A percentile compares a stretch with the other conserved stretches of the same genome.
Conservation (phyloP, 2,329 filamentous ascomycete species). For the Stagonosporopsis chrysanthemi region DNA sequence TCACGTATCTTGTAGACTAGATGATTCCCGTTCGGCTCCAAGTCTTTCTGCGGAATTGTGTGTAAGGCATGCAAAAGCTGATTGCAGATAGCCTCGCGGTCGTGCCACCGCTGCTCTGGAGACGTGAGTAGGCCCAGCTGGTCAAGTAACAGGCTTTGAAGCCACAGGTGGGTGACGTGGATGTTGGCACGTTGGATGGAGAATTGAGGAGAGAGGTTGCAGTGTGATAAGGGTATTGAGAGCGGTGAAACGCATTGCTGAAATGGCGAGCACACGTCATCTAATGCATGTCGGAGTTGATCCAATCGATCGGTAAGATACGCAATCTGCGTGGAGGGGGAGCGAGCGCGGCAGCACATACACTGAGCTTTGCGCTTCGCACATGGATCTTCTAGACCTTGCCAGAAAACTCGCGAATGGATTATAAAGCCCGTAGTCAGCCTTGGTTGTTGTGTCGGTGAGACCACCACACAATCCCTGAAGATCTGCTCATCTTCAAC, state of each 20-base stretch:
- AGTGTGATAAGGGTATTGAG: background rate
- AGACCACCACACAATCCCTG: background rate
- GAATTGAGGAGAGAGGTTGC: background rate
- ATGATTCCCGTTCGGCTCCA: conserved; percentile 5
- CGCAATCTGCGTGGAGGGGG: background rate
- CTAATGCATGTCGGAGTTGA: background rate
- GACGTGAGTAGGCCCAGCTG: conserved; percentile 6
- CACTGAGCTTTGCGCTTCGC: background rate
- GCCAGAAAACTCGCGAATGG: conserved; percentile 13
- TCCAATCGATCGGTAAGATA: background rate
- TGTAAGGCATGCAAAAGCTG: background rate
- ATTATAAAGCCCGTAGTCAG: conserved; percentile 7
- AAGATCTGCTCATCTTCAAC: conserved; percentile 3
- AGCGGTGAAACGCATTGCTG: background rate
- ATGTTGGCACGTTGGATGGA: conserved; percentile 12
- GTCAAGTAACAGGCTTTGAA: conserved; percentile 13
- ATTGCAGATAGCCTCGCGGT: background rate
- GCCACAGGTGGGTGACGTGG: conserved; percentile 15
- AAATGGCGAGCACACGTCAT: background rate
- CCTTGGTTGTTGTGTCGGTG: background rate
- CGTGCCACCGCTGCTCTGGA: background rate
- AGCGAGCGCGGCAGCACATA: conserved; percentile 1
- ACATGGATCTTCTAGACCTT: conserved; percentile 1
- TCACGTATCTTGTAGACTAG: conserved; percentile 15
- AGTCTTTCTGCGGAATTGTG: background rate